These are phyloP conservation scores for Erigeron canadensis DNA, from an alignment of 129 eudicot genomes.

Conservation along the genomic window DNA sequence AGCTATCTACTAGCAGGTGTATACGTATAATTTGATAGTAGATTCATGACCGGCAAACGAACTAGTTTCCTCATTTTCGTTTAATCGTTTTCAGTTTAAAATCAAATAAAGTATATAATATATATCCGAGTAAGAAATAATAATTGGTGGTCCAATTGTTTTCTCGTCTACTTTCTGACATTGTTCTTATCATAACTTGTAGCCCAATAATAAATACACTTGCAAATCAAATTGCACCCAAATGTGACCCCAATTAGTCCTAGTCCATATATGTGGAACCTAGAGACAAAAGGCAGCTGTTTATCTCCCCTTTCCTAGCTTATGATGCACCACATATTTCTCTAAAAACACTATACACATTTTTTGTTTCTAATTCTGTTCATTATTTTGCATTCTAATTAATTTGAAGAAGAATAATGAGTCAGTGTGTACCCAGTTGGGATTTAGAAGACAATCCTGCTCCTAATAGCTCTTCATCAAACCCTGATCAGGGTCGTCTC, in stretches of 20 bases:
- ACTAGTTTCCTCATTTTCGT: background rate
- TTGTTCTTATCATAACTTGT: conserved; percentile 33
- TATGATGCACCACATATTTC: conserved; percentile 29
- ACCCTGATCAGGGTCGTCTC: background rate
- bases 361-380: background rate
- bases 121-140: conserved; percentile 4
- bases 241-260: conserved; percentile 34
- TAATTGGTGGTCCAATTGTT: conserved; percentile 34
- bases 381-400: background rate
- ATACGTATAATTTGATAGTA: too few species aligned
- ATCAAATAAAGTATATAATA: too few species aligned
- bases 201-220: conserved; percentile 25
- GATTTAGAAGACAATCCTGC: conserved; percentile 28
- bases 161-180: conserved; percentile 17
- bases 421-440: conserved; percentile 83
- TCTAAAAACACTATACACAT: background rate
- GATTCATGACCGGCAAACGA: too few species aligned
- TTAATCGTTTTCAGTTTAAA: background rate
- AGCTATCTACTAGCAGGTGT: too few species aligned
- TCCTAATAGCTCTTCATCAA: background rate
- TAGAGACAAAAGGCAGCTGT: conserved; percentile 38
- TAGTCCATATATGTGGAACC: conserved; percentile 33
- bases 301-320: conserved; percentile 8
- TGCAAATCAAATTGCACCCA: conserved; percentile 23
- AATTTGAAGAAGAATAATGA: conserved; percentile 19